These are phyloP conservation scores for Moelleriella libera DNA, from an alignment of 2,329 filamentous ascomycete species.

Conservation along the genomic window DNA sequence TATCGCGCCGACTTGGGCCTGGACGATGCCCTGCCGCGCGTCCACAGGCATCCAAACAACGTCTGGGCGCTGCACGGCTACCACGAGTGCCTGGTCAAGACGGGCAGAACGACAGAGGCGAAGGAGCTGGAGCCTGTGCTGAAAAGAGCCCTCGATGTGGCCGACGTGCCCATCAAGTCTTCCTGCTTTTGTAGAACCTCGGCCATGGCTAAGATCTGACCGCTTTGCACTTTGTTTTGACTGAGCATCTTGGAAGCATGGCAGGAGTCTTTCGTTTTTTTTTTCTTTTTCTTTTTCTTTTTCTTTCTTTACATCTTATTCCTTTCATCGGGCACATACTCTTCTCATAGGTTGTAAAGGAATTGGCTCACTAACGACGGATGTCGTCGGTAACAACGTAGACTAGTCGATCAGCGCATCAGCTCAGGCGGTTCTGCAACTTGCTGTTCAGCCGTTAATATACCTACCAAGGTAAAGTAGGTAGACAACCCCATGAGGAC, in stretches of 20 bases:
- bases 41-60: conserved; percentile 55
- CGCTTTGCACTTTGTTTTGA: not conserved
- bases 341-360: too few species aligned
- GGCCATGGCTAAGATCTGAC: conserved; percentile 8
- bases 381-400: too few species aligned
- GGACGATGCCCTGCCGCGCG: conserved; percentile 44
- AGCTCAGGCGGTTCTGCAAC: too few species aligned
- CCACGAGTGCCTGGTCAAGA: conserved; percentile 49
- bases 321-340: too few species aligned
- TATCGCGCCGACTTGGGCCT: conserved; percentile 50
- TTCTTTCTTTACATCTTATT: not conserved
- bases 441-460: too few species aligned
- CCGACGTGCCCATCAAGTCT: conserved; percentile 41
- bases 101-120: conserved; percentile 28
- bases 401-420: too few species aligned
- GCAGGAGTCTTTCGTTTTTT: not conserved
- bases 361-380: too few species aligned
- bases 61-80: conserved; percentile 64
- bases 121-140: conserved; percentile 25
- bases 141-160: conserved; percentile 33
- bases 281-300: not conserved
- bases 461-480: too few species aligned
- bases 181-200: conserved; percentile 15
- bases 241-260: not conserved
- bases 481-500: too few species aligned